phyloP scores from a whole-genome alignment of 495 filamentous ascomycete species.

The Geopyxis carbonaria region DNA sequence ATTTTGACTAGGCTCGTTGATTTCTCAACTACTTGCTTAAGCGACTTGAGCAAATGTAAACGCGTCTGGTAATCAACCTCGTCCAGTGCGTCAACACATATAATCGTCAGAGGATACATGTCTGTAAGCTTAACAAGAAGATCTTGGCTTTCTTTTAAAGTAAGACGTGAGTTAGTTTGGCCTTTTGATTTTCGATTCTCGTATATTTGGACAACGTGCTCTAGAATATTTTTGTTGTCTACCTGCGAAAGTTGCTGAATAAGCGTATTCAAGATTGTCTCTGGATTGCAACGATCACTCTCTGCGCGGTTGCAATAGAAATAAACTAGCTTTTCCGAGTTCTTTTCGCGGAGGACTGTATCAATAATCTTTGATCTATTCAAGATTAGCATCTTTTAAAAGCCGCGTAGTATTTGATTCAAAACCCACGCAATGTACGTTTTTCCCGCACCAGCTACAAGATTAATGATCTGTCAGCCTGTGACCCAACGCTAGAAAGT shows the following conservation, averaged over 20 bases:
- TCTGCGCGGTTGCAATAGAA: slow-evolving; percentile 12
- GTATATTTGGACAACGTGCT: slow-evolving; percentile 4
- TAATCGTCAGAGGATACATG: slow-evolving; percentile 8
- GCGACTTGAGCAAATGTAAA: slow-evolving; percentile 2
- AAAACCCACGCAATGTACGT: slow-evolving; percentile 4
- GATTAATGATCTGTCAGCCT: neutral
- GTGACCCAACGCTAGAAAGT: neutral
- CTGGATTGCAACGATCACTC: slow-evolving; percentile 3
- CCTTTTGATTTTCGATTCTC: neutral
- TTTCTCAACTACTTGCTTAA: slow-evolving; percentile 3
- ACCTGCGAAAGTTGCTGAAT: slow-evolving; percentile 8
- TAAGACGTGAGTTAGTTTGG: neutral
- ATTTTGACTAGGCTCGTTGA: slow-evolving; percentile 10
- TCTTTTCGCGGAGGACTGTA: neutral
- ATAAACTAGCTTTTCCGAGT: slow-evolving; percentile 3
- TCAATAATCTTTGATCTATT: slow-evolving; percentile 2
- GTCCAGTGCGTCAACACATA: slow-evolving; percentile 17
- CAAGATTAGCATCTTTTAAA: too few species aligned
- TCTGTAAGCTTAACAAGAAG: slow-evolving; percentile 3
- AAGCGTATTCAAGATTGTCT: slow-evolving; percentile 2
- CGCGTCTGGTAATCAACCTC: slow-evolving; percentile 7
- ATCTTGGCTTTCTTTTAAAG: neutral
- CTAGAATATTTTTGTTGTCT: neutral
- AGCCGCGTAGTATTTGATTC: too few species aligned
- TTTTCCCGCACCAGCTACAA: slow-evolving; percentile 4